Evolutionary conservation across 352 stramenopile species (phyloP).

Genomic region (Phytophthora tentaculata): DNA sequence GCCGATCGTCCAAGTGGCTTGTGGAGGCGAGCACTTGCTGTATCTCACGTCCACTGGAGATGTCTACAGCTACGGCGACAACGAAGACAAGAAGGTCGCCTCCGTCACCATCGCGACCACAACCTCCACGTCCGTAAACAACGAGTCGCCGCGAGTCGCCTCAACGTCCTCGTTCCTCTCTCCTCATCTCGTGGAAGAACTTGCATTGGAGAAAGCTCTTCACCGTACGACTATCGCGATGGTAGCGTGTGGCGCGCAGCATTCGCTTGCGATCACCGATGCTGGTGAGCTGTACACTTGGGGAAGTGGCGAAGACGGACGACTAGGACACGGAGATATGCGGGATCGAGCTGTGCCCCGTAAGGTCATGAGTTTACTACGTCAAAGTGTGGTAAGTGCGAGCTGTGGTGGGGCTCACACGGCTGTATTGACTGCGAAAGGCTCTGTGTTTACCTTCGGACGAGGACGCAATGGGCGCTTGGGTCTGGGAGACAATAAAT

Average conservation of each 20-base stretch:
- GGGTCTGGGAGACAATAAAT: constrained; percentile 78
- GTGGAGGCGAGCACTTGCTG: constrained; percentile 76
- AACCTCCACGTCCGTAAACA: background rate
- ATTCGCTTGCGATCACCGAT: constrained; percentile 76
- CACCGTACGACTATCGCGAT: constrained; percentile 65
- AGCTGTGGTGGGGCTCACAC: constrained; percentile 85
- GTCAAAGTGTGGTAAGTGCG: constrained; percentile 64
- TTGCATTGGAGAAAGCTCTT: constrained; percentile 81
- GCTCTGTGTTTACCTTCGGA: constrained; percentile 77
- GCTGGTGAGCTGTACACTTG: constrained; percentile 82
- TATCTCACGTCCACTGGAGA: constrained; percentile 80
- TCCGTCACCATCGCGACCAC: constrained; percentile 19
- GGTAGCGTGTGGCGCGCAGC: constrained; percentile 76
- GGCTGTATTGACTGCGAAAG: constrained; percentile 66
- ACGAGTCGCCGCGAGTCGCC: constrained; percentile 14
- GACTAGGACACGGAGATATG: constrained; percentile 83
- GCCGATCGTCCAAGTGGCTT: constrained; percentile 76
- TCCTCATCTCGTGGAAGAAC: constrained; percentile 77
- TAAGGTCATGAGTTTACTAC: constrained; percentile 83
- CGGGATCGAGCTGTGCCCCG: constrained; percentile 73
- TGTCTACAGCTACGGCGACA: constrained; percentile 81
- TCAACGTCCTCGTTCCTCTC: constrained; percentile 49
- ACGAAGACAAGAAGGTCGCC: constrained; percentile 61
- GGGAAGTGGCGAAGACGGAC: constrained; percentile 83
- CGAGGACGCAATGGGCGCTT: constrained; percentile 76